phyloP scores from a whole-genome alignment of 345 rosid genomes.

The Lenwebbia sp. region DNA sequence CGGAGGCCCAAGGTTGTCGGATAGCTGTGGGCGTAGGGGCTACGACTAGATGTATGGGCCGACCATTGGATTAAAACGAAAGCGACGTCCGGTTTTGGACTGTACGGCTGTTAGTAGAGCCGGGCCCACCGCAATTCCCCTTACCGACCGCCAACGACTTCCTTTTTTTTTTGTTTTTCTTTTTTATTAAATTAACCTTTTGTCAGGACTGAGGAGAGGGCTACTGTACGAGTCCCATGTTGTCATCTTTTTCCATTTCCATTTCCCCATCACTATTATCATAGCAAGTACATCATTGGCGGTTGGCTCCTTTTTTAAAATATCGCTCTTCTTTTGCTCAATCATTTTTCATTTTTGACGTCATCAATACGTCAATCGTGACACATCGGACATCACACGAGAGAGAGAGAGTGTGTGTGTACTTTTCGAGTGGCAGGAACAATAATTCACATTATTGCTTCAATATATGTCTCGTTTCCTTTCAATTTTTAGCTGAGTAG shows the following conservation, averaged over 20 bases:
- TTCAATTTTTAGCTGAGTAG: not conserved
- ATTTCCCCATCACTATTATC: not conserved
- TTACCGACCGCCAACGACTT: not conserved
- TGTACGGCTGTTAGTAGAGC: not conserved
- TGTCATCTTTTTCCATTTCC: not conserved
- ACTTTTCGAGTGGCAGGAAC: no score
- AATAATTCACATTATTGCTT: not conserved
- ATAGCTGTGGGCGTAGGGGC: not conserved
- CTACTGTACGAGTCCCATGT: not conserved
- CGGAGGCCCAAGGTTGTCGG: not conserved
- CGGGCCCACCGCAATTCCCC: not conserved
- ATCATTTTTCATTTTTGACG: not conserved
- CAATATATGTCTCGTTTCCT: not conserved
- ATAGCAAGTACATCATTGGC: not conserved
- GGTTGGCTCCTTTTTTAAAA: not conserved
- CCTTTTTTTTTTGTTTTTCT: not conserved
- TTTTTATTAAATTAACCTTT: not conserved
- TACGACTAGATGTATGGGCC: not conserved
- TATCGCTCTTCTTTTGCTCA: not conserved
- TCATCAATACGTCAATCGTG: not conserved
- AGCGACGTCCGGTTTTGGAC: not conserved
- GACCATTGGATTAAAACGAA: not conserved
- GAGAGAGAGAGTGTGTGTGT: not conserved
- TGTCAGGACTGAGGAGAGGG: not conserved
- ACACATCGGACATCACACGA: not conserved